phyloP scores from a whole-genome alignment of 1,139 yeast genomes.

The Kodamaea sp. region DNA sequence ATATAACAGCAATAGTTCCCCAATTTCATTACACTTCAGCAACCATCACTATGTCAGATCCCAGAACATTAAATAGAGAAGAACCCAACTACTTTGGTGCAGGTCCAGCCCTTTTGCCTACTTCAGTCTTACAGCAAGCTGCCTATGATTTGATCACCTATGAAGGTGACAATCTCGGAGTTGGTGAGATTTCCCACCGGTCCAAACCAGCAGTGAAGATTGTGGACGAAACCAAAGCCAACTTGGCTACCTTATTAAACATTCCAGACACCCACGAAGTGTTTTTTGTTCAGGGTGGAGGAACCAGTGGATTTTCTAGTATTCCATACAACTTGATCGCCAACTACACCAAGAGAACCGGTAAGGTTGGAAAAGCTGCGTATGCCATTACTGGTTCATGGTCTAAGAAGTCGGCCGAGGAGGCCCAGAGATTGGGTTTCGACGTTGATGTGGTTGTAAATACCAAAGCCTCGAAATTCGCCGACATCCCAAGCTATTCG shows the following conservation, averaged over 20 bases:
- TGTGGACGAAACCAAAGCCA: slow-evolving; percentile 72
- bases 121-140: slow-evolving; percentile 81
- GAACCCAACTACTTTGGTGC: slow-evolving; percentile 92
- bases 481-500: slow-evolving; percentile 65
- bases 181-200: slow-evolving; percentile 95
- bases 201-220: slow-evolving; percentile 78
- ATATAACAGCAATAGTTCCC: background rate
- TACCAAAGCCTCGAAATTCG: slow-evolving; percentile 64
- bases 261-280: slow-evolving; percentile 94
- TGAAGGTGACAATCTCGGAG: slow-evolving; percentile 71
- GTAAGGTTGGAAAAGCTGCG: slow-evolving; percentile 76
- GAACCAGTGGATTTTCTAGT: slow-evolving; percentile 92
- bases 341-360: slow-evolving; percentile 64
- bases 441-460: slow-evolving; percentile 71
- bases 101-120: slow-evolving; percentile 93
- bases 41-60: slow-evolving; percentile 1
- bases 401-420: slow-evolving; percentile 87
- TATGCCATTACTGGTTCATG: slow-evolving; percentile 91
- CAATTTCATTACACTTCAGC: slow-evolving; percentile 2
- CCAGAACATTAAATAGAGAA: slow-evolving; percentile 51
- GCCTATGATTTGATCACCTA: slow-evolving; percentile 78
- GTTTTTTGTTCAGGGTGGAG: slow-evolving; percentile 95
- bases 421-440: slow-evolving; percentile 80
- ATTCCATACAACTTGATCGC: slow-evolving; percentile 83
- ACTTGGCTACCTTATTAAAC: slow-evolving; percentile 59